Evolutionary conservation across 2,329 filamentous ascomycete genomes (phyloP).

Genomic region (Diaporthe helianthi): DNA sequence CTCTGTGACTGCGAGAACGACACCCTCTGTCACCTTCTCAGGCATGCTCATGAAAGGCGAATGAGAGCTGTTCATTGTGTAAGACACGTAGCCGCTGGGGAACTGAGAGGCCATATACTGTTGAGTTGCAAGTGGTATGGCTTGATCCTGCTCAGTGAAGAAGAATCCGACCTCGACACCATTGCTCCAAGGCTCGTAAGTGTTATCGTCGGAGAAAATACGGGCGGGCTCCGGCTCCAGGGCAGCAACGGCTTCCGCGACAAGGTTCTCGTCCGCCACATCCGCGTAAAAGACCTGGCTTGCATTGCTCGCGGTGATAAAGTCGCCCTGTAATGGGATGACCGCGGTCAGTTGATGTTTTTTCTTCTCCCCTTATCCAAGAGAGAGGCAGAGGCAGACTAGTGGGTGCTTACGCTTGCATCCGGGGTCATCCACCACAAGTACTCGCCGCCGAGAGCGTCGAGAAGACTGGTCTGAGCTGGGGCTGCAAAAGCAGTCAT

Average conservation of each 20-base stretch:
- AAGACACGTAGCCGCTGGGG: constrained; percentile 19
- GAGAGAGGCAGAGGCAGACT: not conserved
- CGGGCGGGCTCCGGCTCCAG: constrained; percentile 26
- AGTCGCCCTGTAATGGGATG: constrained; percentile 19
- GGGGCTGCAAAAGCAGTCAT: constrained; percentile 27
- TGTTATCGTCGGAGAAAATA: constrained; percentile 23
- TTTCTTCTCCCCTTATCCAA: no score
- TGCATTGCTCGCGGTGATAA: constrained; percentile 21
- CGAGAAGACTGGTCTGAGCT: constrained; percentile 19
- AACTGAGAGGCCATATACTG: constrained; percentile 24
- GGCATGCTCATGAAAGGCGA: constrained; percentile 28
- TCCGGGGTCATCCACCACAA: constrained; percentile 27
- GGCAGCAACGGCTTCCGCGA: constrained; percentile 18
- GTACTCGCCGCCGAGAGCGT: constrained; percentile 27
- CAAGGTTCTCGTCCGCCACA: constrained; percentile 4
- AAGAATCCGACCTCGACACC: constrained; percentile 28
- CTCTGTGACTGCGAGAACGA: constrained; percentile 16
- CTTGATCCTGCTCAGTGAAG: constrained; percentile 32
- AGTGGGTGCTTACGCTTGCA: constrained; percentile 5
- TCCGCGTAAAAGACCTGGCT: constrained; percentile 31
- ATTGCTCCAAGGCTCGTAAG: constrained; percentile 30
- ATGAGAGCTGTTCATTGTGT: constrained; percentile 28
- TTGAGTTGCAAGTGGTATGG: constrained; percentile 24
- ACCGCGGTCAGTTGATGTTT: not conserved
- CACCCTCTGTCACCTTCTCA: constrained; percentile 16